Evolutionary conservation across 2,329 filamentous ascomycete genomes (phyloP).

Genomic region (Epichloe hybrida): DNA sequence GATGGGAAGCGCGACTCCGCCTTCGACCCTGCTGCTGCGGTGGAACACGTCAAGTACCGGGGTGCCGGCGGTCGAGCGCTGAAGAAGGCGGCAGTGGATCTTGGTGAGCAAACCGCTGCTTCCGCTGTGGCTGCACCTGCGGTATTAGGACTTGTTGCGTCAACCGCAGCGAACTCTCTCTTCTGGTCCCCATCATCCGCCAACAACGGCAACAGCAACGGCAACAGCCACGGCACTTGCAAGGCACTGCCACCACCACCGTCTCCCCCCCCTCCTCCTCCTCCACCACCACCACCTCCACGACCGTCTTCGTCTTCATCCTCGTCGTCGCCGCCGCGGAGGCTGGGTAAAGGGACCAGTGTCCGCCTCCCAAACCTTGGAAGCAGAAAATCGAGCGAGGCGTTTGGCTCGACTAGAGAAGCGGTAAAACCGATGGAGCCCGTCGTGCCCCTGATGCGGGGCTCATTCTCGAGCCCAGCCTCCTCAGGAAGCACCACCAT

Average conservation of each 20-base stretch:
- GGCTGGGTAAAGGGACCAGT: conserved; percentile 16
- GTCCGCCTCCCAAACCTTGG: conserved; percentile 13
- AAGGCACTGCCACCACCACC: not conserved
- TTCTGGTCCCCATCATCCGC: not conserved
- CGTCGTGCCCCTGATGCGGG: conserved; percentile 13
- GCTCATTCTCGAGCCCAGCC: conserved; percentile 10
- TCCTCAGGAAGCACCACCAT: conserved; percentile 7
- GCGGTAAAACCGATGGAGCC: conserved; percentile 8
- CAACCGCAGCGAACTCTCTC: not conserved
- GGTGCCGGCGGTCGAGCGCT: conserved; percentile 7
- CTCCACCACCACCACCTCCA: not conserved
- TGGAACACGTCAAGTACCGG: conserved; percentile 5
- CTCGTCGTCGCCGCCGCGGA: conserved; percentile 4
- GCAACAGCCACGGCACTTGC: not conserved
- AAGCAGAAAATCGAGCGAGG: conserved; percentile 14
- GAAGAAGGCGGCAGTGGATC: conserved; percentile 1
- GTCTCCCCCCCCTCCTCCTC: no score
- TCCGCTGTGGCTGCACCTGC: conserved; percentile 6
- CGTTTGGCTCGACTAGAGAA: conserved; percentile 6
- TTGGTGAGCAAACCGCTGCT: not conserved
- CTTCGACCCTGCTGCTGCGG: not conserved
- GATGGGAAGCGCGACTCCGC: conserved; percentile 40
- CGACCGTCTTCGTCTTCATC: not conserved
- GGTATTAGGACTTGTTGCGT: not conserved
- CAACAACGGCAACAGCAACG: not conserved